These are phyloP conservation scores for Wickerhamomyces pijperi DNA, from an alignment of 805 yeast species.

Conservation along the genomic window DNA sequence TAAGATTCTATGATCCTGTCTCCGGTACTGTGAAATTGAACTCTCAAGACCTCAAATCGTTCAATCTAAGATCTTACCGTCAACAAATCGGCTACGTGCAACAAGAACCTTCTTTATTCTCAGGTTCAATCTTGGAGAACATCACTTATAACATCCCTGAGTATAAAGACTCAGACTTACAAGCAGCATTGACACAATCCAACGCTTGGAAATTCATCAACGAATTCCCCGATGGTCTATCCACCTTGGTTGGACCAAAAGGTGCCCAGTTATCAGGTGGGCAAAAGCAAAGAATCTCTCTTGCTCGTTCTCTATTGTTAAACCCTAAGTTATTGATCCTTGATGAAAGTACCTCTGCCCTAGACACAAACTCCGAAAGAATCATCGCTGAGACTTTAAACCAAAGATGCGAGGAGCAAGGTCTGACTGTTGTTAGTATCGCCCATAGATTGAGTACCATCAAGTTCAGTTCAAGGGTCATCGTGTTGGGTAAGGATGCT, in stretches of 20 bases:
- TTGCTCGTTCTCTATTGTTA: slow-evolving; percentile 76
- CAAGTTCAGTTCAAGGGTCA: slow-evolving; percentile 65
- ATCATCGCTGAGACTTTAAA: slow-evolving; percentile 67
- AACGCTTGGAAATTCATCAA: slow-evolving; percentile 61
- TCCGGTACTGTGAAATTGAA: slow-evolving; percentile 57
- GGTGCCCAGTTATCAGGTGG: slow-evolving; percentile 91
- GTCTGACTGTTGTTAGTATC: slow-evolving; percentile 72
- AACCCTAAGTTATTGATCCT: slow-evolving; percentile 72
- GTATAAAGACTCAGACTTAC: slow-evolving; percentile 47
- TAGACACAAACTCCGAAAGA: slow-evolving; percentile 82
- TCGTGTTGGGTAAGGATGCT: slow-evolving; percentile 69
- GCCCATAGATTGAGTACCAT: slow-evolving; percentile 90
- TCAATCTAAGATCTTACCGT: slow-evolving; percentile 66
- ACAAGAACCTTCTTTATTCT: slow-evolving; percentile 84
- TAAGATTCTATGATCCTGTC: slow-evolving; percentile 76
- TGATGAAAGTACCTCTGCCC: slow-evolving; percentile 92
- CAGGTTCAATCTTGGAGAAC: slow-evolving; percentile 79
- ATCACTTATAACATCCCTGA: slow-evolving; percentile 59
- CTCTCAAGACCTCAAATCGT: slow-evolving; percentile 45
- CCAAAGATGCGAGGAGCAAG: slow-evolving; percentile 36
- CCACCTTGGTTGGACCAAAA: slow-evolving; percentile 77
- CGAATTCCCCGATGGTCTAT: slow-evolving; percentile 71
- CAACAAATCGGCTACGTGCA: slow-evolving; percentile 78
- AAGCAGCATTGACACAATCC: slow-evolving; percentile 53
- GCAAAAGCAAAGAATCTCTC: slow-evolving; percentile 85